These are phyloP conservation scores for Tubosaeta brunneosetosa DNA, from an alignment of 768 basidiomycete genomes.

Conservation along the genomic window DNA sequence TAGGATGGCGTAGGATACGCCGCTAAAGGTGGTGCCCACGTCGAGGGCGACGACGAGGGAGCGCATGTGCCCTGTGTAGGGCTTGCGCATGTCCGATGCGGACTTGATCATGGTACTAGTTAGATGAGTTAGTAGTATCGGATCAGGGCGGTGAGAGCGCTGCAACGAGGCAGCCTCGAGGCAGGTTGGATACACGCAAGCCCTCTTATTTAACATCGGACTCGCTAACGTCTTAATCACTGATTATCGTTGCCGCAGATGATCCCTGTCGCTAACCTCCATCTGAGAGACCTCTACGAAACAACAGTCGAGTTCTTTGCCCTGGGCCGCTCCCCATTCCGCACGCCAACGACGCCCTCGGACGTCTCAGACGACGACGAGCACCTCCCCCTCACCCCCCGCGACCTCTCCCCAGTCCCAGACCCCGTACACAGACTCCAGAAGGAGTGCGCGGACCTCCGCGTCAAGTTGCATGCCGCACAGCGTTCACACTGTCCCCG, in stretches of 20 bases:
- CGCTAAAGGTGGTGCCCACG: conserved; percentile 79
- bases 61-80: conserved; percentile 58
- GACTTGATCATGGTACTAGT: conserved; percentile 40
- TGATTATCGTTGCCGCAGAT: conserved; percentile 40
- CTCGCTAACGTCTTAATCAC: conserved; percentile 12
- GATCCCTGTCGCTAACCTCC: conserved; percentile 44
- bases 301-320: conserved; percentile 58
- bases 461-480: conserved; percentile 38
- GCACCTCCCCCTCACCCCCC: conserved; percentile 24
- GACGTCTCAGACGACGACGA: conserved; percentile 14
- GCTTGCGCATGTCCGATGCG: conserved; percentile 63
- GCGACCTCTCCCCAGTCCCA: conserved; percentile 35
- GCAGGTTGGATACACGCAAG: conserved; percentile 17
- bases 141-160: neutral
- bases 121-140: conserved; percentile 4
- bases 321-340: conserved; percentile 35
- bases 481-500: conserved; percentile 31
- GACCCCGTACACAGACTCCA: conserved; percentile 37
- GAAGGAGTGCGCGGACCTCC: conserved; percentile 42
- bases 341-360: conserved; percentile 9
- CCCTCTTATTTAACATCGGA: conserved; percentile 9
- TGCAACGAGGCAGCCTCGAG: conserved; percentile 14
- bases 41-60: conserved; percentile 76
- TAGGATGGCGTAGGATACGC: conserved; percentile 78
- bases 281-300: conserved; percentile 47